A percentile compares a stretch with the other conserved stretches of the same genome.
phyloP scores from a whole-genome alignment of 2,329 filamentous ascomycete species.

The Pseudogymnoascus sp. region DNA sequence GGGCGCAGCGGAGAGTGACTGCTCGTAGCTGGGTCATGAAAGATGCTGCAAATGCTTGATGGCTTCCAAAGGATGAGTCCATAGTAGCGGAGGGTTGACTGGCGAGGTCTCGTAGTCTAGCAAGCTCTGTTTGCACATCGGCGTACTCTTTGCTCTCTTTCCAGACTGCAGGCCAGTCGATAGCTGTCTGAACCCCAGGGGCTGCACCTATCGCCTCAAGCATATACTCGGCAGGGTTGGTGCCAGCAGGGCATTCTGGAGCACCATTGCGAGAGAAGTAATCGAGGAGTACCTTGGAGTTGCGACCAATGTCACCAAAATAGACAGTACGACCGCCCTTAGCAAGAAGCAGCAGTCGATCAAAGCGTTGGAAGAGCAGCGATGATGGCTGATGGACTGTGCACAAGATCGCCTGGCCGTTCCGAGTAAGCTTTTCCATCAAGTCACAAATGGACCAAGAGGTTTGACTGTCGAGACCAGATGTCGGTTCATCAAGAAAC shows the following conservation, averaged over 20 bases:
- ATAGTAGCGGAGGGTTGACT: conserved; percentile 1
- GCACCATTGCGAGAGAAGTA: conserved; percentile 60
- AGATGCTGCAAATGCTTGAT: conserved; percentile 67
- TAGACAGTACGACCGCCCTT: conserved; percentile 62
- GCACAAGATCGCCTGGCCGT: conserved; percentile 46
- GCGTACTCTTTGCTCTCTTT: background rate
- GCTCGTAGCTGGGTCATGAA: conserved; percentile 56
- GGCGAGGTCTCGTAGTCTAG: background rate
- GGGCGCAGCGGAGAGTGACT: conserved; percentile 59
- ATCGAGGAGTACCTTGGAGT: conserved; percentile 48
- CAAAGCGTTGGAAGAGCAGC: conserved; percentile 49
- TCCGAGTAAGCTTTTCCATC: conserved; percentile 52
- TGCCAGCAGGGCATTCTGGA: conserved; percentile 39
- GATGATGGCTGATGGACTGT: conserved; percentile 51
- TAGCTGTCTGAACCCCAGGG: conserved; percentile 34
- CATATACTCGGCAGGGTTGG: conserved; percentile 43
- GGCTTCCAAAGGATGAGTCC: conserved; percentile 34
- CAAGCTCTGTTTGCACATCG: conserved; percentile 21
- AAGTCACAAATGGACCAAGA: conserved; percentile 58
- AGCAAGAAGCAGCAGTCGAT: conserved; percentile 56
- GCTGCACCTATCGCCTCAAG: conserved; percentile 38
- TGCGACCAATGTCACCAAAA: conserved; percentile 58
- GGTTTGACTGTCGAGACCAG: conserved; percentile 56
- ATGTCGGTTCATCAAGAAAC: conserved; percentile 56
- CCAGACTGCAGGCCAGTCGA: conserved; percentile 68